Conservation (phyloP, 1,284 basidiomycete genomes). For the Heliocybe sulcata region DNA sequence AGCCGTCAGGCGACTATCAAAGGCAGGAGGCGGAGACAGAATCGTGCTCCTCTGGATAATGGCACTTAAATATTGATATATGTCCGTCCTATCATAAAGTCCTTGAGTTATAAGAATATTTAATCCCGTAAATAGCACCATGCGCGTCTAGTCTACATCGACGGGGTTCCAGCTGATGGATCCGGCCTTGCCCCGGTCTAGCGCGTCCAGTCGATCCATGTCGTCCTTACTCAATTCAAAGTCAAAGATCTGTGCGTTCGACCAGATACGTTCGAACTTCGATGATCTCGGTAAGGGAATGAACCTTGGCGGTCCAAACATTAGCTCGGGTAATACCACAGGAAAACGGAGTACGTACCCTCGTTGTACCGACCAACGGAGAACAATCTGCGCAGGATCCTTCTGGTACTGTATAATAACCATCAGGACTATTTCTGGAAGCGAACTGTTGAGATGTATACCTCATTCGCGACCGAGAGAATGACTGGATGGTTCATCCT, state of each 20-base stretch:
- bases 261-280: constrained; percentile 39
- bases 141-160: constrained; percentile 25
- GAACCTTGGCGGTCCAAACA: constrained; percentile 22
- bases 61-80: too few species aligned
- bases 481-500: constrained; percentile 34
- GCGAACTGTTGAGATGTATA: background rate
- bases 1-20: background rate
- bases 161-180: constrained; percentile 47
- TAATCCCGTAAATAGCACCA: too few species aligned
- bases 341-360: constrained; percentile 28
- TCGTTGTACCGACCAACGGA: constrained; percentile 66
- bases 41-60: too few species aligned
- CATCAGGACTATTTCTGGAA: background rate
- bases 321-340: background rate
- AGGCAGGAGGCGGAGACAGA: background rate
- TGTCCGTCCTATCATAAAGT: too few species aligned
- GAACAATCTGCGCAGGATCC: constrained; percentile 50
- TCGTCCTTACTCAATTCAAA: constrained; percentile 45
- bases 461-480: constrained; percentile 24
- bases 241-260: constrained; percentile 46
- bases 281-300: constrained; percentile 51
- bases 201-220: constrained; percentile 38
- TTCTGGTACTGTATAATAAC: constrained; percentile 30
- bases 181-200: constrained; percentile 40
- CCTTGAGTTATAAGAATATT: too few species aligned